Base-by-base conservation (phyloP, 1,284 basidiomycete species). In the Ustilago vetiveriae region DNA sequence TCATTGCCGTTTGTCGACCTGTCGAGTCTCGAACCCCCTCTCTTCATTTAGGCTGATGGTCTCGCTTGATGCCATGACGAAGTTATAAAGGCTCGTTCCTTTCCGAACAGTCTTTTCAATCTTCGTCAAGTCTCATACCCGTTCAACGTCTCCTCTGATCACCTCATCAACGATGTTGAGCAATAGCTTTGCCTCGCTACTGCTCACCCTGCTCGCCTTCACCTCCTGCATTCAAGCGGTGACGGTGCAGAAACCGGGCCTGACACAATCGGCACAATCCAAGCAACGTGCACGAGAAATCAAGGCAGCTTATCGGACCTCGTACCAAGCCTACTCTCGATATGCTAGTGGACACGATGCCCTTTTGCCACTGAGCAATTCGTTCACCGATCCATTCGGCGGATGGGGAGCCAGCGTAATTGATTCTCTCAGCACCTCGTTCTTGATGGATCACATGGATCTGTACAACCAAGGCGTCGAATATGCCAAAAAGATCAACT, bases 351-450 rank as follows among this genome's bases (percentile, higher is more conserved):
- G 58, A 3, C 57, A 57, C 42, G 75, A 78, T 48, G 62, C 71
- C 10, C 56, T 76, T 8, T 40, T 63, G 2, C 74, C 76, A 4
- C 50, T 76, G 17, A 43, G 41, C 50, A 58, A 75, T 35, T 42
- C 45, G 16, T 57, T 57, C 40, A 44, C 42, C 3, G 66, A 72
- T 38, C 55, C 59, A 0, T 64, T 75, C 21, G 74, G 75, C 21
- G 74, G 68, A 10, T 80, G 78, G 78, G 78, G 76, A 3, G 78
- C 76, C 11, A 71, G 56, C n/a, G 50, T 73, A 14, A 64, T 80
- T 37, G 78, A 80, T 30, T 68, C 72, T 2, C 65, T 76, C 41
- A 69, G 54, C 44, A 79, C 78, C 0, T 64, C 73, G 13, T 50
- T 67, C 47, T 27, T 80, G n/a, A 78, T 80, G 76, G 68, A 65